phyloP scores from a whole-genome alignment of 1,284 basidiomycete species.

The Vanrija sp. region DNA sequence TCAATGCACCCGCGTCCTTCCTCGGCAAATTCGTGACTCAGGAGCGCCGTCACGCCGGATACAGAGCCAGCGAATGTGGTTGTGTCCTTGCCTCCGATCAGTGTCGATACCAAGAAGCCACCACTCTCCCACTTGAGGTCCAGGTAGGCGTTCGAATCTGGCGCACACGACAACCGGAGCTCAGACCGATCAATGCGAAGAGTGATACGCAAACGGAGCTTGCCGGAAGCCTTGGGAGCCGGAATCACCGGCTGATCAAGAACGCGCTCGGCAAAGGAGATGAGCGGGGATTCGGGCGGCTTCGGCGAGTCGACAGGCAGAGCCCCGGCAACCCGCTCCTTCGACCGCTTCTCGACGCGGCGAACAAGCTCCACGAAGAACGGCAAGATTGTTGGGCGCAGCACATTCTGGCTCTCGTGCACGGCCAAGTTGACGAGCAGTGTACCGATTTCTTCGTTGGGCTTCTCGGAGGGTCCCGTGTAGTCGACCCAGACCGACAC shows the following conservation, averaged over 20 bases:
- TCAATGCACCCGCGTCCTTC: slow-evolving; percentile 36
- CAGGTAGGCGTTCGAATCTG: slow-evolving; percentile 81
- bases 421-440: slow-evolving; percentile 54
- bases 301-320: slow-evolving; percentile 12
- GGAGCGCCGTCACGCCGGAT: slow-evolving; percentile 68
- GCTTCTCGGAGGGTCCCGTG: slow-evolving; percentile 14
- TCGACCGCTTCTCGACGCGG: slow-evolving; percentile 26
- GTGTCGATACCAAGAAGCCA: slow-evolving; percentile 73
- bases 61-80: slow-evolving; percentile 72
- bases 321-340: slow-evolving; percentile 6
- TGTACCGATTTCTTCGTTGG: slow-evolving; percentile 8
- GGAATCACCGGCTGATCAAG: slow-evolving; percentile 1
- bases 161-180: slow-evolving; percentile 76
- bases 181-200: slow-evolving; percentile 83
- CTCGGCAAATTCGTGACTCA: slow-evolving; percentile 62
- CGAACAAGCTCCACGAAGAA: slow-evolving; percentile 63
- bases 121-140: slow-evolving; percentile 86
- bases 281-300: not conserved
- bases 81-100: slow-evolving; percentile 61
- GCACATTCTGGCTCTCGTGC: slow-evolving; percentile 76
- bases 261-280: not conserved
- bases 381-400: slow-evolving; percentile 73
- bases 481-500: slow-evolving; percentile 75
- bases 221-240: slow-evolving; percentile 6
- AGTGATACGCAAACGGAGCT: slow-evolving; percentile 56